Conservation (phyloP, 352 stramenopile species). For the Salisapilia sapeloensis region DNA sequence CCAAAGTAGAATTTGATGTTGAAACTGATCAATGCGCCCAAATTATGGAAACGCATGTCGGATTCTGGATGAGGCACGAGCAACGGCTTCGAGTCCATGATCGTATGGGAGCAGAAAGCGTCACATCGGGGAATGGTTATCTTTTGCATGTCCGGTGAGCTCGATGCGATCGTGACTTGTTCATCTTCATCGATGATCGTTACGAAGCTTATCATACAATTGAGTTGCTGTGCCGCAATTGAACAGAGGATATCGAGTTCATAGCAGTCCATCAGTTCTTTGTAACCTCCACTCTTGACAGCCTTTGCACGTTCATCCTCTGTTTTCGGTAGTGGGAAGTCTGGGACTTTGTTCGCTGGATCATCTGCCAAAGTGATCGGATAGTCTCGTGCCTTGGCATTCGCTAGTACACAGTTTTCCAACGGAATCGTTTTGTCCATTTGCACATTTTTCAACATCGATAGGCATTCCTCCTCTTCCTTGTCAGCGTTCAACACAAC, state of each 20-base stretch:
- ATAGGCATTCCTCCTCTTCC: background rate
- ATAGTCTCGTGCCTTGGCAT: constrained; percentile 25
- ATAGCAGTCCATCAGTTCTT: constrained; percentile 25
- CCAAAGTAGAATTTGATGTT: constrained; percentile 59
- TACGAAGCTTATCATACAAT: constrained; percentile 32
- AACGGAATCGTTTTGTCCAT: constrained; percentile 9
- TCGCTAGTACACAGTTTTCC: constrained; percentile 23
- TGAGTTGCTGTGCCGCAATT: constrained; percentile 30
- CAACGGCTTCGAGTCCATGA: constrained; percentile 37
- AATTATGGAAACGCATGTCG: constrained; percentile 49
- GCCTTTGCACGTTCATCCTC: constrained; percentile 24
- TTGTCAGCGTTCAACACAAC: background rate
- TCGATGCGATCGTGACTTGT: constrained; percentile 16
- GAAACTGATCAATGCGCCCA: constrained; percentile 9
- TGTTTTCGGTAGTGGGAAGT: constrained; percentile 16
- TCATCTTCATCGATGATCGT: constrained; percentile 38
- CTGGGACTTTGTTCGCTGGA: constrained; percentile 6
- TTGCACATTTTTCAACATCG: background rate
- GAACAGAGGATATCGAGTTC: constrained; percentile 58
- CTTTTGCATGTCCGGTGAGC: background rate
- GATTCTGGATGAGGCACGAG: constrained; percentile 35
- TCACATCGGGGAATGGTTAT: constrained; percentile 22
- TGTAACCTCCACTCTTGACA: constrained; percentile 23
- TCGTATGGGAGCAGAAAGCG: constrained; percentile 42
- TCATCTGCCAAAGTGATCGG: constrained; percentile 15